Conservation (phyloP, 768 basidiomycete genomes). For the Gautieria morchelliformis region DNA sequence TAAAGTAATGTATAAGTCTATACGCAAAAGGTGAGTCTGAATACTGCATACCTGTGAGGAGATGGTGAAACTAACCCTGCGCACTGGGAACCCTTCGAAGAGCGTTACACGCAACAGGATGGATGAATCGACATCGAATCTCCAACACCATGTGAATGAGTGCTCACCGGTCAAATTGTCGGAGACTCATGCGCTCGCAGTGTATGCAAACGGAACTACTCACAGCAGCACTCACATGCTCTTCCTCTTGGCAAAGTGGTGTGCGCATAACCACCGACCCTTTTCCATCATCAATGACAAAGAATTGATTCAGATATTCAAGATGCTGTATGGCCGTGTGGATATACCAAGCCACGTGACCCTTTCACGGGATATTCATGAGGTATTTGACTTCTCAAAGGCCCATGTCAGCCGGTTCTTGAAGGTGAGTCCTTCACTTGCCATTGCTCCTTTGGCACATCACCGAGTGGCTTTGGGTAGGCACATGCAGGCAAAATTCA, state of each 20-base stretch:
- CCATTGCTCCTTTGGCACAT: background rate
- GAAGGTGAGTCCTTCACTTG: background rate
- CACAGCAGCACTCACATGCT: constrained; percentile 13
- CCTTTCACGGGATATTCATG: background rate
- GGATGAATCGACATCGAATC: background rate
- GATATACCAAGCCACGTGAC: background rate
- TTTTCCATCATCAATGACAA: background rate
- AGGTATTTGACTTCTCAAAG: background rate
- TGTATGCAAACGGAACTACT: constrained; percentile 12
- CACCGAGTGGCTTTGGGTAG: constrained; percentile 4
- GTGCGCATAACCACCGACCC: constrained; percentile 13
- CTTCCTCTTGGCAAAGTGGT: constrained; percentile 10
- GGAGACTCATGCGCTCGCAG: background rate
- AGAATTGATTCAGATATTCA: background rate
- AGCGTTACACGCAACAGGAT: background rate
- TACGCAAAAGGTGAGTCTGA: background rate
- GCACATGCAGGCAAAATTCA: constrained; percentile 14
- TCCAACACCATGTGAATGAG: background rate
- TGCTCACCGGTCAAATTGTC: background rate
- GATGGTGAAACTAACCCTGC: background rate
- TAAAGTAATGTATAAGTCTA: background rate
- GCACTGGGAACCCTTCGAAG: background rate
- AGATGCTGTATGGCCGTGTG: background rate
- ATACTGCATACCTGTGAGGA: too few relatives aligned
- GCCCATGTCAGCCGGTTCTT: background rate